phyloP scores from a whole-genome alignment of 352 stramenopile species.

The Pythium sukuiense region DNA sequence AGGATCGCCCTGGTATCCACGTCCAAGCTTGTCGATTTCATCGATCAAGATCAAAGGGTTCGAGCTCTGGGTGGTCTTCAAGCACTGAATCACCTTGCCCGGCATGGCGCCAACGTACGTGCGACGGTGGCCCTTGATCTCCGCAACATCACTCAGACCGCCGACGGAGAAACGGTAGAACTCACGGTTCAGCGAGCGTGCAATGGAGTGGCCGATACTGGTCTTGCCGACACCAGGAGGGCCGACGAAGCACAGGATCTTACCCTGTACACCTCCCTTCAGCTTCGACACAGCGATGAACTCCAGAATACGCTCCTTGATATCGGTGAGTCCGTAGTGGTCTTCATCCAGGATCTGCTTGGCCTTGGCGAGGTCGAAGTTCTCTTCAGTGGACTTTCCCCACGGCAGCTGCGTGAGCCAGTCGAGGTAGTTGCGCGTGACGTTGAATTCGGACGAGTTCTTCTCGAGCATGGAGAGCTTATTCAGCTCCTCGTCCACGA shows the following conservation, averaged over 20 bases:
- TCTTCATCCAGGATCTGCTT: constrained; percentile 95
- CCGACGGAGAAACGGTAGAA: constrained; percentile 99
- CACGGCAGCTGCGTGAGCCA: constrained; percentile 98
- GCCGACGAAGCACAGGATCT: constrained; percentile 97
- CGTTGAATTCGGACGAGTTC: constrained; percentile 98
- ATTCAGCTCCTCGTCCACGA: constrained; percentile 98
- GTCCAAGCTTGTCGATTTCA: constrained; percentile 91
- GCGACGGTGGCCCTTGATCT: constrained; percentile 98
- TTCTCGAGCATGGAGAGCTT: constrained; percentile 98
- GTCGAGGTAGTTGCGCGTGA: constrained; percentile 98
- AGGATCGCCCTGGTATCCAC: constrained; percentile 92
- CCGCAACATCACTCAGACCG: constrained; percentile 95
- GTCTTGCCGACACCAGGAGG: constrained; percentile 94
- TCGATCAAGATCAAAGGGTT: constrained; percentile 99
- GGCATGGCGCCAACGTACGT: constrained; percentile 99
- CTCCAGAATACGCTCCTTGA: constrained; percentile 99
- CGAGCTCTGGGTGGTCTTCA: constrained; percentile 96
- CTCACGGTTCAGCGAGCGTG: constrained; percentile 94
- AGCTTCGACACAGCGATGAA: constrained; percentile 99
- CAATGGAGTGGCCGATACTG: constrained; percentile 97
- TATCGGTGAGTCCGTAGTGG: constrained; percentile 98
- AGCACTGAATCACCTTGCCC: constrained; percentile 98
- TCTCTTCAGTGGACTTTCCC: constrained; percentile 95
- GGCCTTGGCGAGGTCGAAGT: constrained; percentile 95
- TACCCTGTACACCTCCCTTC: constrained; percentile 94